Evolutionary conservation across 169 alveolate species (phyloP).

Genomic region (Babesia ovata): DNA sequence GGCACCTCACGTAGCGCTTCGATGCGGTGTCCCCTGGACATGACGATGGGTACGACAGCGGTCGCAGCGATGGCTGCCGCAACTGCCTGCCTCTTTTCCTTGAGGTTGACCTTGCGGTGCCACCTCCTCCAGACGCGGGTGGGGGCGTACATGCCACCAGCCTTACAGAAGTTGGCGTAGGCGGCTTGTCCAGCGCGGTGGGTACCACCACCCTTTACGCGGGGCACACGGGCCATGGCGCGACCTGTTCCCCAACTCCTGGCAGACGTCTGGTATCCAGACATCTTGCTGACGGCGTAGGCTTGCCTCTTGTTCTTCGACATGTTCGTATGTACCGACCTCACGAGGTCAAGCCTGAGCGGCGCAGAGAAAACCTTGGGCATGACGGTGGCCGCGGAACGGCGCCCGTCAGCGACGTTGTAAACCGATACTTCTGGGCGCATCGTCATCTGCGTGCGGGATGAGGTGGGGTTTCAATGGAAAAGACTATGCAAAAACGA

Average conservation of each 20-base stretch:
- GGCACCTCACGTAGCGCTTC: slow-evolving; percentile 94
- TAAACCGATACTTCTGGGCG: slow-evolving; percentile 78
- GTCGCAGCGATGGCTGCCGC: slow-evolving; percentile 98
- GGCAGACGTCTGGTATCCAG: slow-evolving; percentile 96
- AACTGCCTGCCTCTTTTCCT: slow-evolving; percentile 96
- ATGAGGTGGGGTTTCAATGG: neutral
- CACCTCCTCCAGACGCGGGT: slow-evolving; percentile 96
- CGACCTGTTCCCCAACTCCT: slow-evolving; percentile 99
- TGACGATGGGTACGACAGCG: slow-evolving; percentile 94
- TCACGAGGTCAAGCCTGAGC: slow-evolving; percentile 96
- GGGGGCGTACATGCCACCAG: slow-evolving; percentile 99
- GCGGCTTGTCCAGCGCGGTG: slow-evolving; percentile 99
- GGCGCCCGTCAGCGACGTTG: slow-evolving; percentile 62
- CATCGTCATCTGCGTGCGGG: slow-evolving; percentile 36
- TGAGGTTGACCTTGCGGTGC: slow-evolving; percentile 95
- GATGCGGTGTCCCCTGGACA: slow-evolving; percentile 98
- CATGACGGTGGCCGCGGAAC: slow-evolving; percentile 74
- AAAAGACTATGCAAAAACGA: neutral
- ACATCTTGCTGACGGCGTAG: slow-evolving; percentile 88
- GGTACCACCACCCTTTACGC: slow-evolving; percentile 99
- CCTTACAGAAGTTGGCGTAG: slow-evolving; percentile 98
- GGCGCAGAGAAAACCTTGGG: slow-evolving; percentile 96
- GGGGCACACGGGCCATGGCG: slow-evolving; percentile 98
- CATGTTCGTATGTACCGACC: slow-evolving; percentile 91
- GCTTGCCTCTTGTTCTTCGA: slow-evolving; percentile 96